phyloP scores from a whole-genome alignment of 1,284 basidiomycete species.

The Wolfiporia cocos region DNA sequence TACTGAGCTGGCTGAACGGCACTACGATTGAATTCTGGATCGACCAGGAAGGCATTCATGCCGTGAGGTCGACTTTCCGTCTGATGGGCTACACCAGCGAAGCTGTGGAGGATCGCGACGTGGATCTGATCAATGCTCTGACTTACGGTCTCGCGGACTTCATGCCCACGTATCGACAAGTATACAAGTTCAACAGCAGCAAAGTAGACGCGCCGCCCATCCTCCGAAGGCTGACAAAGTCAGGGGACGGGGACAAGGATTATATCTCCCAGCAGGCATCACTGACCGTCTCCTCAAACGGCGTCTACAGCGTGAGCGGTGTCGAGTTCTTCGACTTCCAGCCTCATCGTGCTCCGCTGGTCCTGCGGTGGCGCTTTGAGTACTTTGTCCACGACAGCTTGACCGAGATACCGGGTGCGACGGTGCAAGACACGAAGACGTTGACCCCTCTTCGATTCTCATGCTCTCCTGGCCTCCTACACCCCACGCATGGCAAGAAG shows the following conservation, averaged over 20 bases:
- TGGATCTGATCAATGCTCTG: constrained; percentile 22
- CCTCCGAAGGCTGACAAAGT: constrained; percentile 58
- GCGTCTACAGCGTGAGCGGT: constrained; percentile 68
- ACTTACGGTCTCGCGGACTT: constrained; percentile 51
- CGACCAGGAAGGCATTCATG: constrained; percentile 76
- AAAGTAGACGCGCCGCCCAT: constrained; percentile 63
- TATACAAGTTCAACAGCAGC: constrained; percentile 66
- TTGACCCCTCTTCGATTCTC: constrained; percentile 67
- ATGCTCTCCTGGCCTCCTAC: constrained; percentile 64
- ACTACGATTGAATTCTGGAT: constrained; percentile 60
- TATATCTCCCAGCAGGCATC: constrained; percentile 68
- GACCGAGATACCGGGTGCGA: constrained; percentile 37
- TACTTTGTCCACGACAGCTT: constrained; percentile 63
- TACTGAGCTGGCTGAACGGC: constrained; percentile 46
- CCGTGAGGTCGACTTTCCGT: constrained; percentile 50
- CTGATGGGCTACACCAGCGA: constrained; percentile 42
- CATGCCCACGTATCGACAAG: constrained; percentile 48
- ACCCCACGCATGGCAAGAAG: constrained; percentile 58
- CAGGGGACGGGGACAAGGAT: constrained; percentile 60
- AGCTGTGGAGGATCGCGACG: constrained; percentile 14
- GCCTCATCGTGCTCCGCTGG: constrained; percentile 25
- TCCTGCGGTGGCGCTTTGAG: constrained; percentile 68
- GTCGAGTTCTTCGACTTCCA: constrained; percentile 37
- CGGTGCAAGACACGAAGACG: constrained; percentile 57
- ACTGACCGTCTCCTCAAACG: constrained; percentile 58